Conservation (phyloP, 768 basidiomycete genomes). For the Xerocomellus amylosporus region DNA sequence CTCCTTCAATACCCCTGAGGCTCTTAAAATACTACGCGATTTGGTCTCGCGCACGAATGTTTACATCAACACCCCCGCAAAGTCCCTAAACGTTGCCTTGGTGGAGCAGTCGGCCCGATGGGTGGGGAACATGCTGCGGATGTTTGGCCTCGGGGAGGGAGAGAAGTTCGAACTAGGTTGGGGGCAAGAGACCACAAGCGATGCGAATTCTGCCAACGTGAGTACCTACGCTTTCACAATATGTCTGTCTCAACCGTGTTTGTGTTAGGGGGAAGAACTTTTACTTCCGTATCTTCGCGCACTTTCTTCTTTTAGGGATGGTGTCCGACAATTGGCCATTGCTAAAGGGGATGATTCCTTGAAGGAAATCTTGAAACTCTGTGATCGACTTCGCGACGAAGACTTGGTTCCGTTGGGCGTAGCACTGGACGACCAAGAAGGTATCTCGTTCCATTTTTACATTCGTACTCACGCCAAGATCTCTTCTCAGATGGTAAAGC, state of each 20-base stretch:
- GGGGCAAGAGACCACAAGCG: conserved; percentile 60
- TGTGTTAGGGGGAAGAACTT: conserved; percentile 69
- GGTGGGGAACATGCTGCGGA: conserved; percentile 70
- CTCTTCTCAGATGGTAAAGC: conserved; percentile 77
- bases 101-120: conserved; percentile 65
- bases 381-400: conserved; percentile 84
- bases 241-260: neutral
- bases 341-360: conserved; percentile 59
- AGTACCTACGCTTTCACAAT: conserved; percentile 35
- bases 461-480: neutral
- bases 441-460: conserved; percentile 36
- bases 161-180: conserved; percentile 74
- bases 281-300: conserved; percentile 86
- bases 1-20: conserved; percentile 93
- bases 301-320: conserved; percentile 89
- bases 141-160: conserved; percentile 78
- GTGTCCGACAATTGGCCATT: conserved; percentile 80
- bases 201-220: conserved; percentile 37
- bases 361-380: conserved; percentile 80
- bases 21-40: conserved; percentile 71
- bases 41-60: conserved; percentile 83
- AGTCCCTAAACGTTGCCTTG: conserved; percentile 56
- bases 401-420: conserved; percentile 94
- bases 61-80: conserved; percentile 72
- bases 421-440: conserved; percentile 95